Evolutionary conservation across 108 stramenopile genomes (phyloP).

Genomic region (Aurantiochytrium sp.): DNA sequence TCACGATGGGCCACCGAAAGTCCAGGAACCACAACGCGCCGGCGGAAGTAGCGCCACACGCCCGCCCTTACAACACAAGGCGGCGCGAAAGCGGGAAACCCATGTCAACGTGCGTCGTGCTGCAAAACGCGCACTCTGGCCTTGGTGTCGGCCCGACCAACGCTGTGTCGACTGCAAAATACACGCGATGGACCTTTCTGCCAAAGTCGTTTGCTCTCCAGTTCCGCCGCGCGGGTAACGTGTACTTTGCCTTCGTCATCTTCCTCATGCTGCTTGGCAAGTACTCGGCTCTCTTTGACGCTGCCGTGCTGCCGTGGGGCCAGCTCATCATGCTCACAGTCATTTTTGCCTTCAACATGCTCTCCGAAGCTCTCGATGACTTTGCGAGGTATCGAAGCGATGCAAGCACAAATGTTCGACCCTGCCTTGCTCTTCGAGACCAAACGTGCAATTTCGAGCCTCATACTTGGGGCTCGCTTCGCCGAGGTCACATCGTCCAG

Average conservation of each 20-base stretch:
- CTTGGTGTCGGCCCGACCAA: neutral
- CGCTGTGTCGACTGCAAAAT: neutral
- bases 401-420: slow-evolving; percentile 53
- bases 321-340: slow-evolving; percentile 76
- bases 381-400: slow-evolving; percentile 73
- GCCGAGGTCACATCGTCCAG: slow-evolving; percentile 74
- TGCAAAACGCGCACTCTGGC: neutral
- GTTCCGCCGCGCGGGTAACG: slow-evolving; percentile 58
- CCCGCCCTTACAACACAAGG: no score
- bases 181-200: neutral
- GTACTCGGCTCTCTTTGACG: slow-evolving; percentile 66
- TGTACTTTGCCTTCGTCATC: slow-evolving; percentile 91
- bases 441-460: neutral
- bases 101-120: no score
- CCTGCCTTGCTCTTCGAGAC: neutral
- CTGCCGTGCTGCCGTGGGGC: slow-evolving; percentile 81
- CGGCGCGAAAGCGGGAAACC: no score
- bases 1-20: no score
- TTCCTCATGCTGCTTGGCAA: slow-evolving; percentile 82
- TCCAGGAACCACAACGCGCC: no score
- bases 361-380: slow-evolving; percentile 84
- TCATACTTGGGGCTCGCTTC: slow-evolving; percentile 47
- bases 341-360: slow-evolving; percentile 73
- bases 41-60: no score
- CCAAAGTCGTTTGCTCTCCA: neutral